A percentile compares a stretch with the other conserved stretches of the same genome.
Evolutionary conservation across 805 yeast species (phyloP).

Genomic region (Ogataea philodendri): DNA sequence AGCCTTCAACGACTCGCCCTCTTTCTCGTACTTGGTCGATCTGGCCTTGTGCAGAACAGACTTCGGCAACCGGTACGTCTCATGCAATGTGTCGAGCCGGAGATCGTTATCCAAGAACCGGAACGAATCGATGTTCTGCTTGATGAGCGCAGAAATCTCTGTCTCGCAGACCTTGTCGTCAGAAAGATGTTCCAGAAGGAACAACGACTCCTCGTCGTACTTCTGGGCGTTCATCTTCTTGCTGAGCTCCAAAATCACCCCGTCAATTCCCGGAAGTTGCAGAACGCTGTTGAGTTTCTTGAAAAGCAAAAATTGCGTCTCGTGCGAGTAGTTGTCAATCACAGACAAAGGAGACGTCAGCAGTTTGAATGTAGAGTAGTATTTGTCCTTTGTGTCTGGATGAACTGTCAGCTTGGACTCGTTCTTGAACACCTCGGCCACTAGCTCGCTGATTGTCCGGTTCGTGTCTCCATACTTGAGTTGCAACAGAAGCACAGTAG

Average conservation of each 20-base stretch:
- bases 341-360: constrained; percentile 14
- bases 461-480: constrained; percentile 62
- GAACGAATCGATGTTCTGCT: constrained; percentile 33
- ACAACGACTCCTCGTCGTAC: constrained; percentile 58
- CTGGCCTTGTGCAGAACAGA: constrained; percentile 52
- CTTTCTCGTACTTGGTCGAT: constrained; percentile 52
- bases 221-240: constrained; percentile 48
- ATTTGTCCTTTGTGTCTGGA: constrained; percentile 13
- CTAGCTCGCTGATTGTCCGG: constrained; percentile 32
- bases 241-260: constrained; percentile 39
- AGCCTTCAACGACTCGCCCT: constrained; percentile 56
- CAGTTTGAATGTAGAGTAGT: constrained; percentile 19
- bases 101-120: constrained; percentile 28
- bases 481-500: constrained; percentile 53
- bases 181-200: constrained; percentile 55
- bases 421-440: constrained; percentile 27
- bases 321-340: constrained; percentile 16
- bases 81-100: constrained; percentile 38
- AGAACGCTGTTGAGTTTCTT: constrained; percentile 27
- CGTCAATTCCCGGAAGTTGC: constrained; percentile 19
- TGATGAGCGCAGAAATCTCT: constrained; percentile 39
- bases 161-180: constrained; percentile 45
- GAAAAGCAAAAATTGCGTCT: constrained; percentile 27
- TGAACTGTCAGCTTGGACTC: constrained; percentile 10
- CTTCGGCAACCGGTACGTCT: constrained; percentile 47